Percentiles rank a stretch among this genome's conserved stretches.
Evolutionary conservation across 2,329 filamentous ascomycete genomes (phyloP).

Genomic region (Pseudogymnoascus sp.): DNA sequence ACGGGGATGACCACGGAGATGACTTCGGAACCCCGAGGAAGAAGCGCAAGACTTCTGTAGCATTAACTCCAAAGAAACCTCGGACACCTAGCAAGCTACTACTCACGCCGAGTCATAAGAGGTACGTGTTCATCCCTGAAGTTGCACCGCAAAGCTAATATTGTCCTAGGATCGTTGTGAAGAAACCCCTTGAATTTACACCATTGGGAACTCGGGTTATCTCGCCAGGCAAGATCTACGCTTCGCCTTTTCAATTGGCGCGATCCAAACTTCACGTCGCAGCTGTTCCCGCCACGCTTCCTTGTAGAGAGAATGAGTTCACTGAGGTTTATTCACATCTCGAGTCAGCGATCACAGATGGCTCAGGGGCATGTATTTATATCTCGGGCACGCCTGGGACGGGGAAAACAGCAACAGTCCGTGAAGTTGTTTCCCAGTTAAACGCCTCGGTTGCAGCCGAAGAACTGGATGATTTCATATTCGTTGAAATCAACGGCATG

Average conservation of each 20-base stretch:
- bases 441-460: conserved; percentile 83
- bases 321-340: conserved; percentile 86
- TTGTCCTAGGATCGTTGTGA: conserved; percentile 53
- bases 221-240: conserved; percentile 64
- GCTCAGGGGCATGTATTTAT: conserved; percentile 93
- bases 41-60: conserved; percentile 42
- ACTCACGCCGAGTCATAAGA: conserved; percentile 57
- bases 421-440: conserved; percentile 84
- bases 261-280: conserved; percentile 87
- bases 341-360: conserved; percentile 87
- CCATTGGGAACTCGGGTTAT: conserved; percentile 84
- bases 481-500: conserved; percentile 99
- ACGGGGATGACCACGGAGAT: conserved; percentile 27
- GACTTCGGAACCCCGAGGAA: conserved; percentile 48
- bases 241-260: conserved; percentile 86
- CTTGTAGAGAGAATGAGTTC: conserved; percentile 89
- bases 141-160: background rate
- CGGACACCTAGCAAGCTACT: conserved; percentile 38
- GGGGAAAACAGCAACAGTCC: conserved; percentile 93
- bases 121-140: conserved; percentile 31
- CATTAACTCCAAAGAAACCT: conserved; percentile 26
- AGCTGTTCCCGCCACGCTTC: conserved; percentile 79
- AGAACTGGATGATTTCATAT: conserved; percentile 96
- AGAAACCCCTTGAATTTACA: conserved; percentile 90
- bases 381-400: conserved; percentile 98